Base-by-base conservation (phyloP, 129 eudicot species). In the Chrysanthemum lavandulifolium region DNA sequence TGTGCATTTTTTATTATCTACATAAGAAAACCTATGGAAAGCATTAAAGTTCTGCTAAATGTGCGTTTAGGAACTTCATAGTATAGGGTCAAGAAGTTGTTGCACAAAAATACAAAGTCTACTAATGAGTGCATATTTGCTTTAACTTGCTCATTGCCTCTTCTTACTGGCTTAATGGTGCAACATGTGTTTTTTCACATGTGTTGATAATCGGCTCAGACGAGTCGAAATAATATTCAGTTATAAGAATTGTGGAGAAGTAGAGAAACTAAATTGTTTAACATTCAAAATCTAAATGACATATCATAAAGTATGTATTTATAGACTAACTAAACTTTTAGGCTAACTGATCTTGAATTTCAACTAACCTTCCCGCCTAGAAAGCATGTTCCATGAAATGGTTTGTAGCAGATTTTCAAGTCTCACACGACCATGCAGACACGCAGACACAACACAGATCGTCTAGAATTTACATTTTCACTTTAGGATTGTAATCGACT, bases 1-100 rank as follows among this genome's bases (percentile, higher is more conserved):
- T 27, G 36, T 74, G 23, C 61, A 4, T 53, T 54, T 55, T 75
- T 75, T 59, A 67, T 55, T 55, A 14, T 10, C 27, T 33, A 66
- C 47, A 40, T 40, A 40, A 40, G 47, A 40, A n/a, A 40, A 8
- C 47, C 47, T 40, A 40, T 40, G 47, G 47, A 40, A 40, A 40
- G 47, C 10, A 40, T 40, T 40, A 1, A 40, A 40, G 47, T 40
- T 40, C 47, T 40, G 47, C 1, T 40, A 6, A 40, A 40, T 40
- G 47, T 8, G 10, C 47, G 47, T 40, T 40, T 40, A 2, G 47
- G 47, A 40, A 40, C 47, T 40, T 40, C 2, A 40, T 10, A 40
- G 10, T 40, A 40, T 40, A 7, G 47, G 47, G 47, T 40, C 27
- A 60, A 15, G 33, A 60, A 23, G 47, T 18, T 25, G 10, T 71